Percentiles rank a stretch among this genome's conserved stretches.
Conservation (phyloP, 257 asterid species). For the Misopates orontium region DNA sequence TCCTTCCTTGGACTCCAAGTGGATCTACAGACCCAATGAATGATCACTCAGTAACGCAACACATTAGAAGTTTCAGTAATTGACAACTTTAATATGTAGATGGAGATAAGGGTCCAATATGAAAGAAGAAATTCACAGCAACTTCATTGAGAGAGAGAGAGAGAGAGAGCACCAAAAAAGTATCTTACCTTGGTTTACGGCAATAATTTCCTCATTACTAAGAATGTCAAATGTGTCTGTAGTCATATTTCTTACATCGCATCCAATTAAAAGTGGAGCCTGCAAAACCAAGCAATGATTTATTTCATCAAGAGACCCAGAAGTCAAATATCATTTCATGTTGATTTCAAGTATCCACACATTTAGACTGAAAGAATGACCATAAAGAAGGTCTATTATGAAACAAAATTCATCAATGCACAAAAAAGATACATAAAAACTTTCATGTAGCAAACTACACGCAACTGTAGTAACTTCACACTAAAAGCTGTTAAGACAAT, state of each 20-base stretch:
- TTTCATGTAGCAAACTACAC: not conserved
- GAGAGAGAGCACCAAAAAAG: constrained; percentile 4
- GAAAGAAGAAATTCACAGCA: not conserved
- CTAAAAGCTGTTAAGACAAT: constrained; percentile 3
- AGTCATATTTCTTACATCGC: constrained; percentile 88
- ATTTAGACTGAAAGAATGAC: constrained; percentile 6
- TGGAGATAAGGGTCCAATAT: not conserved
- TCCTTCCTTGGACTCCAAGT: constrained; percentile 95
- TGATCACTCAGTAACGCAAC: constrained; percentile 2
- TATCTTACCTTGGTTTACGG: constrained; percentile 79
- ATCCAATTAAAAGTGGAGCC: constrained; percentile 92
- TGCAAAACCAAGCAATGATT: constrained; percentile 33
- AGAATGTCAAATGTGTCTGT: constrained; percentile 70
- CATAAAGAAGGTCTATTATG: too few relatives aligned
- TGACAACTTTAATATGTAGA: not conserved
- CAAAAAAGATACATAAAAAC: not conserved
- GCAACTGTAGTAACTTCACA: not conserved
- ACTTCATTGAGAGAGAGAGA: not conserved
- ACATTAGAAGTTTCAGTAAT: not conserved
- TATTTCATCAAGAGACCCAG: not conserved
- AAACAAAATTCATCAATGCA: not conserved
- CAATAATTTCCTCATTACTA: constrained; percentile 79
- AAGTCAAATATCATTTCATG: not conserved
- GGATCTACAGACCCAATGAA: constrained; percentile 54
- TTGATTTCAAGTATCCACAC: not conserved